These are phyloP conservation scores for Linanthus parryae DNA, from an alignment of 148 eudicot genomes.

Conservation along the genomic window DNA sequence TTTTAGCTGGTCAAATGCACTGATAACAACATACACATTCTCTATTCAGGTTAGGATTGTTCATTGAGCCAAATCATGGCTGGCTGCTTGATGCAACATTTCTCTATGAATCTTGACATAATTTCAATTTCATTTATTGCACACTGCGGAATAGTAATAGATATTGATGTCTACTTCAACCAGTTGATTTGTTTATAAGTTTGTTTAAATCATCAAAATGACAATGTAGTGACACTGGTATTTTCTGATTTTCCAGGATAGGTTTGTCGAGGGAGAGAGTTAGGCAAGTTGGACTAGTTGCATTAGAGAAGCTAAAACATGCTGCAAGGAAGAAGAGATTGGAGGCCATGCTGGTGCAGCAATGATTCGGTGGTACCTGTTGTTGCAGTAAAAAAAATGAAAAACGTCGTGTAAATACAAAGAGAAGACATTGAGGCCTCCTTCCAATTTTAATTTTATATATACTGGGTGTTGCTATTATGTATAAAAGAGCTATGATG, in stretches of 20 bases:
- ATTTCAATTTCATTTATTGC: not conserved
- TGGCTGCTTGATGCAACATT: not conserved
- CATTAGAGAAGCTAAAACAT: constrained; percentile 78
- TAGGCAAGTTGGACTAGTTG: constrained; percentile 85
- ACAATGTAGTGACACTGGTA: too few relatives aligned
- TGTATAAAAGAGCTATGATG: too few relatives aligned
- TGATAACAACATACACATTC: not conserved
- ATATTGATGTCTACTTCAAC: not conserved
- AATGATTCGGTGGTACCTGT: constrained; percentile 39
- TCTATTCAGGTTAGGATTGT: too few relatives aligned
- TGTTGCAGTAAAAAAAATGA: constrained; percentile 1
- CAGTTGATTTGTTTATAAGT: too few relatives aligned
- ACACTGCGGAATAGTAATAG: not conserved
- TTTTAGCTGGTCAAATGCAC: not conserved
- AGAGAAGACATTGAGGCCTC: too few relatives aligned
- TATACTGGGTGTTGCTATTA: too few relatives aligned
- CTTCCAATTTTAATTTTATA: too few relatives aligned
- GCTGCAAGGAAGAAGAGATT: constrained; percentile 76
- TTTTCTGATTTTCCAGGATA: constrained; percentile 50
- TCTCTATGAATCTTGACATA: not conserved
- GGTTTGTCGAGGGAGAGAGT: constrained; percentile 94
- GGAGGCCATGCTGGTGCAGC: constrained; percentile 64
- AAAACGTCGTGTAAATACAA: constrained; percentile 19
- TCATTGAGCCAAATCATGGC: too few relatives aligned
- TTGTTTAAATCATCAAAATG: too few relatives aligned